Percentiles rank a stretch among this genome's conserved stretches.
phyloP scores from a whole-genome alignment of 768 basidiomycete species.

The Terana coerulea region DNA sequence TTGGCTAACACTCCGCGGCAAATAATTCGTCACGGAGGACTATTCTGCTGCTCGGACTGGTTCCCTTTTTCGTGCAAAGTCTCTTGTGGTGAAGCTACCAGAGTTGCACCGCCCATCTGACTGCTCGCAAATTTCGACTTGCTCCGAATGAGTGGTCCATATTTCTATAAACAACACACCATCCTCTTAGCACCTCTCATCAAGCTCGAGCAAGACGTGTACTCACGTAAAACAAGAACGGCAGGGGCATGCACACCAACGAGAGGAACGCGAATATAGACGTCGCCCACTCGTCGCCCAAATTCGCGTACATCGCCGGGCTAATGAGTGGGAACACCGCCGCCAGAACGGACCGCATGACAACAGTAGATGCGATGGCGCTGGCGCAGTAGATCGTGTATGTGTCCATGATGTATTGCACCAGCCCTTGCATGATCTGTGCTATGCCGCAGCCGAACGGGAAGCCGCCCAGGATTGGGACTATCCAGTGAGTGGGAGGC shows the following conservation, averaged over 20 bases:
- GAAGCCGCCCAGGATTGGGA: conserved; percentile 59
- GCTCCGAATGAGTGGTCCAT: conserved; percentile 44
- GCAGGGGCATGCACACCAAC: conserved; percentile 50
- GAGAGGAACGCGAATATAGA: conserved; percentile 51
- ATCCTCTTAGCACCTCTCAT: conserved; percentile 1
- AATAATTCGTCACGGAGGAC: too few species aligned
- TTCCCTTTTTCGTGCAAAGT: conserved; percentile 13
- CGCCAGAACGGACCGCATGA: conserved; percentile 59
- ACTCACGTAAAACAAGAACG: conserved; percentile 53
- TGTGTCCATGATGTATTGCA: conserved; percentile 69
- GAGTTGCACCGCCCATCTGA: conserved; percentile 25
- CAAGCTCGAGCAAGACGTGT: not conserved
- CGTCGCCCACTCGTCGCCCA: conserved; percentile 55
- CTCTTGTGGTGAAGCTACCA: conserved; percentile 4
- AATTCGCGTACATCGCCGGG: conserved; percentile 44
- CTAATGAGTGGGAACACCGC: conserved; percentile 61
- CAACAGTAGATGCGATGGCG: conserved; percentile 65
- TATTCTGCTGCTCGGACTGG: not conserved
- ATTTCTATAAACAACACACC: conserved; percentile 35
- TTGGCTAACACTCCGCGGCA: too few species aligned
- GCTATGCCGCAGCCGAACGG: conserved; percentile 67
- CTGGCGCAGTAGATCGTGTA: conserved; percentile 66
- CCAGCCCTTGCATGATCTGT: conserved; percentile 61
- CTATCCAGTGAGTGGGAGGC: conserved; percentile 58
- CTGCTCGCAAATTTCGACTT: conserved; percentile 38